phyloP scores from a whole-genome alignment of 768 basidiomycete genomes.

The Amanita pseudoporphyria region DNA sequence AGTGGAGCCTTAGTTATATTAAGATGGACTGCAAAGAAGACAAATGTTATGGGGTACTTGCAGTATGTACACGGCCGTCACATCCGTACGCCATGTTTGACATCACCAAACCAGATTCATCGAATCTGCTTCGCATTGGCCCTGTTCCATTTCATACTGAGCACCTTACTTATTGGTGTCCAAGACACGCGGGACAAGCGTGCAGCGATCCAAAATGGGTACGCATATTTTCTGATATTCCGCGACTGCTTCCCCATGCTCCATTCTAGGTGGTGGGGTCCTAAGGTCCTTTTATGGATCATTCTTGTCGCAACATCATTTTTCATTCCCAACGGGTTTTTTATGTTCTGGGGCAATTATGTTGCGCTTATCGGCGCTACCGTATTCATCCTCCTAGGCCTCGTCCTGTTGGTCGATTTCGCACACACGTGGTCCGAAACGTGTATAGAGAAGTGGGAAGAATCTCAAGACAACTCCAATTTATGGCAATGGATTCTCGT shows the following conservation, averaged over 20 bases:
- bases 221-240: conserved; percentile 13
- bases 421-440: conserved; percentile 98
- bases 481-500: conserved; percentile 97
- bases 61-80: conserved; percentile 38
- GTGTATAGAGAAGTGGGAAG: conserved; percentile 94
- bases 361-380: conserved; percentile 86
- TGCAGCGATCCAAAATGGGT: conserved; percentile 97
- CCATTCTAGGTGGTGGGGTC: conserved; percentile 88
- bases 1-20: conserved; percentile 93
- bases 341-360: conserved; percentile 98
- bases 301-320: conserved; percentile 75
- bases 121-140: conserved; percentile 93
- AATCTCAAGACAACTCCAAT: conserved; percentile 56
- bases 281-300: conserved; percentile 87
- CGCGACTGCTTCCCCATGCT: conserved; percentile 21
- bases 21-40: conserved; percentile 95
- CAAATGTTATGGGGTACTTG: conserved; percentile 94
- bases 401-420: conserved; percentile 96
- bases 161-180: conserved; percentile 74
- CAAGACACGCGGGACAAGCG: conserved; percentile 87
- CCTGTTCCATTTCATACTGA: conserved; percentile 79
- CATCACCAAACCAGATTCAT: conserved; percentile 52
- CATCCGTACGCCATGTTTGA: too few species aligned
- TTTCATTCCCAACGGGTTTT: conserved; percentile 95
- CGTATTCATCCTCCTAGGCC: conserved; percentile 92